phyloP scores from a whole-genome alignment of 2,329 filamentous ascomycete genomes.

The Massarina eburnea region DNA sequence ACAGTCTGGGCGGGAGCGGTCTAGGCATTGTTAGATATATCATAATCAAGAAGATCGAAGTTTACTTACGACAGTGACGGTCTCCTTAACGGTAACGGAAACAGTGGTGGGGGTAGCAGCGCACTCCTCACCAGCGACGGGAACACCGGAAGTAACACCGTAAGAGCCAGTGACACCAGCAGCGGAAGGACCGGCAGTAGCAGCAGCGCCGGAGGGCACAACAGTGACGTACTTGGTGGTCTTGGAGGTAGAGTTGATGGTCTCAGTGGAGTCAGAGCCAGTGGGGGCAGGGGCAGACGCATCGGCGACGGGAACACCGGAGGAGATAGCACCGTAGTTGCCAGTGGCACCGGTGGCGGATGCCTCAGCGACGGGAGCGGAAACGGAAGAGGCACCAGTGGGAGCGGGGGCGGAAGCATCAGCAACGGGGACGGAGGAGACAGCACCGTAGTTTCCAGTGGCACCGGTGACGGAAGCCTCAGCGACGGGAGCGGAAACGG shows the following conservation, averaged over 20 bases:
- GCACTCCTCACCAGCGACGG: conserved; percentile 27
- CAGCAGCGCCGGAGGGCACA: conserved; percentile 26
- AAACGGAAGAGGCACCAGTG: background rate
- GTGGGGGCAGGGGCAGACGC: background rate
- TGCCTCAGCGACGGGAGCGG: conserved; percentile 5
- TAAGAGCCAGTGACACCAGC: conserved; percentile 13
- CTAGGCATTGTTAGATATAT: conserved; percentile 5
- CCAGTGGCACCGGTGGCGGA: conserved; percentile 1
- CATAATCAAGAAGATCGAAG: background rate
- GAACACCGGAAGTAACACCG: conserved; percentile 1
- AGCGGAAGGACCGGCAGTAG: conserved; percentile 17
- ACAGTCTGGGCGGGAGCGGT: conserved; percentile 28
- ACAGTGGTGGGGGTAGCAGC: conserved; percentile 38
- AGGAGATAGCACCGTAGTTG: background rate
- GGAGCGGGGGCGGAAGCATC: background rate
- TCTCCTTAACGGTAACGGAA: conserved; percentile 42
- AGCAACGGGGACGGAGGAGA: background rate
- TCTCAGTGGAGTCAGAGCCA: conserved; percentile 30
- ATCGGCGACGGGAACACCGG: conserved; percentile 3
- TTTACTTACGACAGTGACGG: conserved; percentile 36
- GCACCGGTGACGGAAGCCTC: conserved; percentile 2
- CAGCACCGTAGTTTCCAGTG: conserved; percentile 2
- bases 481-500: conserved; percentile 15
- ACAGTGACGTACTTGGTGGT: conserved; percentile 40
- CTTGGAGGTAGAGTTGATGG: conserved; percentile 31